Evolutionary conservation across 2,329 filamentous ascomycete genomes (phyloP), one percentile per base, ranked within the genome.

Genomic region (Monosporascus sp.): DNA sequence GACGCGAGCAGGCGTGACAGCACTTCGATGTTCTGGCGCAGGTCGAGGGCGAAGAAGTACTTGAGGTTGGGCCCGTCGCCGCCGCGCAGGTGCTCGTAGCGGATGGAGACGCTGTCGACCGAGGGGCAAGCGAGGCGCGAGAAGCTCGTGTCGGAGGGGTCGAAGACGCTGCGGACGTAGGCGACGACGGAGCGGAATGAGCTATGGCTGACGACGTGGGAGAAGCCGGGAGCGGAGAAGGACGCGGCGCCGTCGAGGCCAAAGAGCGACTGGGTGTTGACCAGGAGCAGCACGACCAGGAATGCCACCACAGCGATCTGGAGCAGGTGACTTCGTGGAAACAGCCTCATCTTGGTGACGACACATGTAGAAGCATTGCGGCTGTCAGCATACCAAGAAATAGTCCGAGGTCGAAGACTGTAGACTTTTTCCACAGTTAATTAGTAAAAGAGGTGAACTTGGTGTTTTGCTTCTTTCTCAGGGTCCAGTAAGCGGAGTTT

Each of bases 11-110:
- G 67, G 1, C 75, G 73, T 0, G 78, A 74, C 6, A 83, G 72
- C 2, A 82, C 57, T 0, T 62, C 44, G 1, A 71, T 58, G 49
- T 71, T 70, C 52, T 82, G 63, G 37, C 75, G 71, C n/a, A 83
- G 62, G 57, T 83, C 71, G 27, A 83, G 67, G 0, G 79, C 78
- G 54, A 83, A 81, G 62, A 78, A 78, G 61, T 76, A 81, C 1
- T 65, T 59, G 17, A 63, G 57, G 27, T 55, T 54, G 5, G 42
- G 24, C 11, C 42, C 22, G 14, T 46, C 42, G 24, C 24, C 42
- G n/a, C 11, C 5, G 11, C 42, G 42, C 24, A 46, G 42, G 42
- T 46, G 42, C 24, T 46, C 42, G 42, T 46, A 46, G 22, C 42
- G 42, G 42, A 46, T 46, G 14, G 42, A 46, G 24, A 46, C 22